Evolutionary conservation across 2,329 filamentous ascomycete genomes (phyloP), one percentile per base, ranked within the genome.

Genomic region (Sporothrix phasma): DNA sequence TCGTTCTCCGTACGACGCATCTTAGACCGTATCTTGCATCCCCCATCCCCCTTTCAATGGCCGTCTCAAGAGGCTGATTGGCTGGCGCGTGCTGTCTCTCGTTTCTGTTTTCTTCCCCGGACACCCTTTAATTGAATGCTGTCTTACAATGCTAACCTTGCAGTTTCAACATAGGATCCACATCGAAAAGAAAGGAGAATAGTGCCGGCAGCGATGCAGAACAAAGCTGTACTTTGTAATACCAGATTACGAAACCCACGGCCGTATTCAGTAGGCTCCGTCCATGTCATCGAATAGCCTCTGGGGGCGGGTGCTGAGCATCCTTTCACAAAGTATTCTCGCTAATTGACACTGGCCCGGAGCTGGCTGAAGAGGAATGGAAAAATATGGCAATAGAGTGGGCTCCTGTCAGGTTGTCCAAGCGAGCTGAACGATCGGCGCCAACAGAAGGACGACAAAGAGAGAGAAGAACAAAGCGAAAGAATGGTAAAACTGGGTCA

Each of bases 361-460:
- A 47, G 19, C 17, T 11, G 31, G 51, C 51, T 54, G 31, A 54
- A 31, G 39, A 39, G 13, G n/a, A 29, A n/a, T 29, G 46, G 6
- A 49, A 24, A 49, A 29, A 34, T 19, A 37, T 54, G 51, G 31
- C 31, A 54, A 54, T 54, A 54, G 31, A 54, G 31, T 54, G 51
- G 31, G 31, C 34, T 31, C 31, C 31, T 19, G 51, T 37, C 51
- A 39, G 31, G 31, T 11, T 37, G 51, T 54, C 51, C 31, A 11
- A 54, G 51, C 51, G 51, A 54, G 51, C 51, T 54, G 51, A 54
- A 39, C 51, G 51, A 54, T 54, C 51, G 51, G 51, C 51, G 47
- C 29, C 26, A 34, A 53, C 31, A 31, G 26, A 53, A 51, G n/a
- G n/a, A n/a, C n/a, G n/a, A n/a, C n/a, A n/a, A n/a, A n/a, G n/a